phyloP scores from a whole-genome alignment of 2,329 filamentous ascomycete genomes.

The Apiospora malaysiana region DNA sequence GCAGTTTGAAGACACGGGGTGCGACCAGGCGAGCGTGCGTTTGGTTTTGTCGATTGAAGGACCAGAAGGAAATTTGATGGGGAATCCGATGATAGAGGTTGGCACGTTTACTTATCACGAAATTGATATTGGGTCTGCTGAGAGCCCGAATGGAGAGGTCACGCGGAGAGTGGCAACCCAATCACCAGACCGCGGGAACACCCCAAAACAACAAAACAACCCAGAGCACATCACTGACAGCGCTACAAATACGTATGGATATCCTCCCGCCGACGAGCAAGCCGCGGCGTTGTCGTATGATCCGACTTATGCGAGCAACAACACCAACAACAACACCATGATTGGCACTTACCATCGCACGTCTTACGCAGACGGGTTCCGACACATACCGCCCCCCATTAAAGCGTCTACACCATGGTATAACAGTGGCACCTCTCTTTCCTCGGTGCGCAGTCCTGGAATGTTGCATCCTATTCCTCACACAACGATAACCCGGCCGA shows the following conservation, averaged over 20 bases:
- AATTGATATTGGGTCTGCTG: slow-evolving; percentile 39
- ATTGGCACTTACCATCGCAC: slow-evolving; percentile 59
- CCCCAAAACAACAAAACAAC: slow-evolving; percentile 41
- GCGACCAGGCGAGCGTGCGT: slow-evolving; percentile 56
- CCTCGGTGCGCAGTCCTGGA: slow-evolving; percentile 47
- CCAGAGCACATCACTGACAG: slow-evolving; percentile 44
- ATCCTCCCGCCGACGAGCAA: slow-evolving; percentile 60
- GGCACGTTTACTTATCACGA: slow-evolving; percentile 54
- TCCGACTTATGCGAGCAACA: slow-evolving; percentile 37
- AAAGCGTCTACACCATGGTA: slow-evolving; percentile 50
- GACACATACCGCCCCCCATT: slow-evolving; percentile 43
- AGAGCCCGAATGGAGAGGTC: slow-evolving; percentile 43
- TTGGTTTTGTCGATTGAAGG: slow-evolving; percentile 60
- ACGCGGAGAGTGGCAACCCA: slow-evolving; percentile 46
- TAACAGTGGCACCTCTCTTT: slow-evolving; percentile 52
- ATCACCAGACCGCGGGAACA: slow-evolving; percentile 53
- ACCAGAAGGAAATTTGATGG: slow-evolving; percentile 44
- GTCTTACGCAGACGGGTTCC: slow-evolving; percentile 57
- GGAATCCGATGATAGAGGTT: slow-evolving; percentile 55
- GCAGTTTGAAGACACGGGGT: slow-evolving; percentile 57
- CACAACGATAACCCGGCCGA: slow-evolving; percentile 51
- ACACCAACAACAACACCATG: slow-evolving; percentile 55
- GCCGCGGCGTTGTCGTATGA: slow-evolving; percentile 47
- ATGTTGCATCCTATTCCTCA: slow-evolving; percentile 36
- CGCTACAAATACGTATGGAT: slow-evolving; percentile 62